Evolutionary conservation across 1,284 basidiomycete genomes (phyloP), one percentile per base, ranked within the genome.

Genomic region (Rhodotorula sp.): DNA sequence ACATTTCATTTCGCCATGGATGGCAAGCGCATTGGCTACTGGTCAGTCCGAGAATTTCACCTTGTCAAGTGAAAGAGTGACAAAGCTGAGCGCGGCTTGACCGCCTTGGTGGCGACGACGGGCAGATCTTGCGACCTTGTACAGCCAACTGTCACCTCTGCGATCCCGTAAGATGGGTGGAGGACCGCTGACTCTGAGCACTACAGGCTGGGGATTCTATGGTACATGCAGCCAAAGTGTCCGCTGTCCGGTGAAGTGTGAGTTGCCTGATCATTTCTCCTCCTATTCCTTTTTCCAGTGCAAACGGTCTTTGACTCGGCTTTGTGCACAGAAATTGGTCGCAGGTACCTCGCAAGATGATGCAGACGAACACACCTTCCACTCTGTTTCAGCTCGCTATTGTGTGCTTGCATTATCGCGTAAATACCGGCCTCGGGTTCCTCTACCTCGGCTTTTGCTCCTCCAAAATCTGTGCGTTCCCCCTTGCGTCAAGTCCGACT

Each of bases 381-480:
- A 55, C 54, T 2, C 26, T 60, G 5, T 60, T 23, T n/a, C 58
- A 60, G 5, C 58, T 60, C n/a, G 58, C 45, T 4, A 45, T 60
- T 14, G 58, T 60, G 18, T 47, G 45, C 58, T 43, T 60, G 19
- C 23, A 52, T n/a, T 34, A 52, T 4, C 23, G 8, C 23, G n/a
- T 45, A 14, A 38, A 10, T 2, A 28, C 34, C 7, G 7, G n/a
- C 18, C 34, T 48, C 47, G 47, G 55, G 26, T 48, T 57, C 28
- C 56, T 45, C 54, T 56, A 57, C 54, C 26, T 56, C 43, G 55
- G 54, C 26, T 48, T 64, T 19, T 56, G 45, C n/a, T 45, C 43
- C 2, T 34, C 38, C n/a, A 62, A 62, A 45, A 23, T 54, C 50
- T 54, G 62, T 56, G 43, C 50, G 54, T 16, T 7, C 26, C 26